Evolutionary conservation across 2,329 filamentous ascomycete genomes (phyloP), one percentile per base, ranked within the genome.

Genomic region (Fusarium brevicatenulatum): DNA sequence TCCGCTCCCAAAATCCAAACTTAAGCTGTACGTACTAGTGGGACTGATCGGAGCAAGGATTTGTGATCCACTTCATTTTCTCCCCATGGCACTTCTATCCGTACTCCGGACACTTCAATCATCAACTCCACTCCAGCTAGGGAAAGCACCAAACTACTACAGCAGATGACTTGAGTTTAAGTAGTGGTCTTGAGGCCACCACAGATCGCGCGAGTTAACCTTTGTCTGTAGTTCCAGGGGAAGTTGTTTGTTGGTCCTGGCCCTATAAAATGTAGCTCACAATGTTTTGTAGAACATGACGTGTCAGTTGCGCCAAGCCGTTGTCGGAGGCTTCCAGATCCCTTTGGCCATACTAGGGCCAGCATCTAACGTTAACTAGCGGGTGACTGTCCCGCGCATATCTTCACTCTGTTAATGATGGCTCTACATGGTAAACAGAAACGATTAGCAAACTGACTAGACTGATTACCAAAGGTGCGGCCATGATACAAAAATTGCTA

Each of bases 261-360:
- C 34, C 37, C 34, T 60, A 39, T 37, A 30, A 56, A 56, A 50
- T 42, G n/a, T 42, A 40, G 49, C 47, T 58, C 30, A 37, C 32
- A 25, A n/a, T 42, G 28, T 39, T 23, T 55, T 40, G 62, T 73
- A 55, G 34, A 60, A 71, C 44, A 30, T 42, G 61, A 73, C 49
- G 58, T 71, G 50, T 73, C 70, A 73, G 43, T 30, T 63, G 28
- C 37, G 62, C 70, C 62, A 73, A 73, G 66, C 53, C 49, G 25
- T 44, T 34, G 43, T 73, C 63, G 66, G 70, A 57, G 70, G 69
- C 37, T 70, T 72, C 69, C 32, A 37, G 23, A 21, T 53, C 23
- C 13, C 15, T 37, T 28, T 37, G 5, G 15, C 34, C 12, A 28
- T 21, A 21, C n/a, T 18, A 16, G 36, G 36, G 36, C 36, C 36